Evolutionary conservation across 2,329 filamentous ascomycete species (phyloP).

Genomic region (Pseudonectria foliicola): DNA sequence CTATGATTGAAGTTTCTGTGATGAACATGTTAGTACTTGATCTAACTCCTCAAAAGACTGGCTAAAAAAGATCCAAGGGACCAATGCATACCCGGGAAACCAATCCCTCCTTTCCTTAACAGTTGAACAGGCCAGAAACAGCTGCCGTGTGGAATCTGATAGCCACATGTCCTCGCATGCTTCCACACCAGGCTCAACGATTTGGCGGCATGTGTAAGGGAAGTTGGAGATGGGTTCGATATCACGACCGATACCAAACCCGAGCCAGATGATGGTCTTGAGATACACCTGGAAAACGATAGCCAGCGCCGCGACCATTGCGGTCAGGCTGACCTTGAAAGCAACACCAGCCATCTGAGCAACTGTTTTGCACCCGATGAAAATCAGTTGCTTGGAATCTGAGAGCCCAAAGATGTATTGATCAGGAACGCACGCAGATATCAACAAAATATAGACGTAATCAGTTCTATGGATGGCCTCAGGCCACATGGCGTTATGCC

Average conservation of each 20-base stretch:
- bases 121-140: constrained; percentile 20
- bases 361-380: too few species aligned
- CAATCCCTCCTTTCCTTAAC: constrained; percentile 9
- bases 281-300: constrained; percentile 17
- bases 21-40: too few species aligned
- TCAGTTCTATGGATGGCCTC: too few species aligned
- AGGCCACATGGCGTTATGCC: too few species aligned
- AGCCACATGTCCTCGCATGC: constrained; percentile 22
- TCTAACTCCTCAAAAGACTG: too few species aligned
- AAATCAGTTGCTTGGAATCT: too few species aligned
- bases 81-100: constrained; percentile 18
- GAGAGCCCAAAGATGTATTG: too few species aligned
- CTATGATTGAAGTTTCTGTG: too few species aligned
- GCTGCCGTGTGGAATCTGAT: constrained; percentile 13
- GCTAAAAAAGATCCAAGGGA: too few species aligned
- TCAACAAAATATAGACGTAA: too few species aligned
- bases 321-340: constrained; percentile 11
- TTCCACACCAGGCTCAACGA: constrained; percentile 10
- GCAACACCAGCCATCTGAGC: constrained; percentile 7
- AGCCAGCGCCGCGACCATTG: constrained; percentile 3
- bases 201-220: constrained; percentile 19
- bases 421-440: too few species aligned
- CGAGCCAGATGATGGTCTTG: constrained; percentile 16
- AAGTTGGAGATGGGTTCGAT: constrained; percentile 16
- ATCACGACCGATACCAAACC: constrained; percentile 12